A percentile compares a stretch with the other conserved stretches of the same genome.
phyloP scores from a whole-genome alignment of 1,284 basidiomycete genomes.

The Heterobasidion parviporum region DNA sequence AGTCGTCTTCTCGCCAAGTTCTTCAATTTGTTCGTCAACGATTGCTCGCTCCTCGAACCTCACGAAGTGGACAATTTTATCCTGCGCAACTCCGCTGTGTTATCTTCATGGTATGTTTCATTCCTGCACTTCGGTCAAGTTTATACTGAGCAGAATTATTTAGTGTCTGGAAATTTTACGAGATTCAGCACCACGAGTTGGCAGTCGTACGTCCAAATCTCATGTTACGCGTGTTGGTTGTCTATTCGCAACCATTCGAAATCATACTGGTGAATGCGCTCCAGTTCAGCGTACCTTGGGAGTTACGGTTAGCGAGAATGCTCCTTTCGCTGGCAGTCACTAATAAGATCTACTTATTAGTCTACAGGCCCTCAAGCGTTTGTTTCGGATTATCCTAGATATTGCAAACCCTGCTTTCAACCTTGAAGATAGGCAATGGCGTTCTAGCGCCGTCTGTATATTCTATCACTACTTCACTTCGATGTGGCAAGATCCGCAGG shows the following conservation, averaged over 20 bases:
- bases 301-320: slow-evolving; percentile 29
- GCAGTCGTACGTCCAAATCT: slow-evolving; percentile 43
- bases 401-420: slow-evolving; percentile 50
- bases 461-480: slow-evolving; percentile 54
- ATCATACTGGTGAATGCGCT: slow-evolving; percentile 34
- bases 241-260: slow-evolving; percentile 55
- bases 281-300: slow-evolving; percentile 30
- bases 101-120: slow-evolving; percentile 45
- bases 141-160: not conserved
- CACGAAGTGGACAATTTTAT: slow-evolving; percentile 68
- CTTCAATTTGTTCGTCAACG: slow-evolving; percentile 47
- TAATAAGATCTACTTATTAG: slow-evolving; percentile 14
- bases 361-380: slow-evolving; percentile 31
- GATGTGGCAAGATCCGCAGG: slow-evolving; percentile 57
- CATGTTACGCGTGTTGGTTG: slow-evolving; percentile 49
- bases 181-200: slow-evolving; percentile 43
- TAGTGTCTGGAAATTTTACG: slow-evolving; percentile 63
- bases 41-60: slow-evolving; percentile 48
- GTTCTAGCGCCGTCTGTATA: slow-evolving; percentile 45
- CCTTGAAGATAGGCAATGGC: slow-evolving; percentile 60
- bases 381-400: slow-evolving; percentile 60
- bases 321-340: not conserved
- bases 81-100: slow-evolving; percentile 44
- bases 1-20: slow-evolving; percentile 52
- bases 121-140: not conserved